phyloP scores from a whole-genome alignment of 2,329 filamentous ascomycete genomes.

The Penicillium frequentans region DNA sequence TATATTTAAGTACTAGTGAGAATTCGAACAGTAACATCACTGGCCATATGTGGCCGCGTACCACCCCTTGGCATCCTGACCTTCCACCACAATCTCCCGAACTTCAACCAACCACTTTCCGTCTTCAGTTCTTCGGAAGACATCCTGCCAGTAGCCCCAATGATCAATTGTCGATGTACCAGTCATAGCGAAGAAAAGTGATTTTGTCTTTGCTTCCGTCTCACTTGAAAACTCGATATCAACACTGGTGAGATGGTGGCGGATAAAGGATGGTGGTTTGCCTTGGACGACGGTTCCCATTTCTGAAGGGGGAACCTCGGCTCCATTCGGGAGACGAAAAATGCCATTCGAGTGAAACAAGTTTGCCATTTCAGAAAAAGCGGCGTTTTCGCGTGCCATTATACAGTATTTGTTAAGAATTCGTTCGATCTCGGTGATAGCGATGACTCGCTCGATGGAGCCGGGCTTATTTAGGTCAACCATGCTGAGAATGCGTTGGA shows the following conservation, averaged over 20 bases:
- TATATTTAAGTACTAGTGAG: background rate
- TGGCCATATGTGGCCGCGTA: background rate
- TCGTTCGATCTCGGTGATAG: background rate
- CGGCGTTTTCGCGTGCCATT: background rate
- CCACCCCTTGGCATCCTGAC: background rate
- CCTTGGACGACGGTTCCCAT: background rate
- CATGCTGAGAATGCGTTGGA: background rate
- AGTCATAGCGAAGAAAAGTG: background rate
- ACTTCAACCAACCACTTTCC: background rate
- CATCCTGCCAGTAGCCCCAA: background rate
- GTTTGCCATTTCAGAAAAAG: background rate
- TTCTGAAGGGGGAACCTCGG: background rate
- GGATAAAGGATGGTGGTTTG: background rate
- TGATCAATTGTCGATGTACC: background rate
- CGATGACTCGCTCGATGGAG: background rate
- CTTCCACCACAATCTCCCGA: background rate
- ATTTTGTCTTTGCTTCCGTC: background rate
- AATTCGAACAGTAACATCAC: background rate
- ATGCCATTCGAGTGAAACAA: background rate
- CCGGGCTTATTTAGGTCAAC: background rate
- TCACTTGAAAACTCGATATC: background rate
- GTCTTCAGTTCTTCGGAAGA: background rate
- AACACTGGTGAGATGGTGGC: background rate
- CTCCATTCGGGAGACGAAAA: background rate
- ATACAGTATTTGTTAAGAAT: background rate